These are phyloP conservation scores for Puccinia horiana DNA, from an alignment of 1,284 basidiomycete species.

Conservation along the genomic window DNA sequence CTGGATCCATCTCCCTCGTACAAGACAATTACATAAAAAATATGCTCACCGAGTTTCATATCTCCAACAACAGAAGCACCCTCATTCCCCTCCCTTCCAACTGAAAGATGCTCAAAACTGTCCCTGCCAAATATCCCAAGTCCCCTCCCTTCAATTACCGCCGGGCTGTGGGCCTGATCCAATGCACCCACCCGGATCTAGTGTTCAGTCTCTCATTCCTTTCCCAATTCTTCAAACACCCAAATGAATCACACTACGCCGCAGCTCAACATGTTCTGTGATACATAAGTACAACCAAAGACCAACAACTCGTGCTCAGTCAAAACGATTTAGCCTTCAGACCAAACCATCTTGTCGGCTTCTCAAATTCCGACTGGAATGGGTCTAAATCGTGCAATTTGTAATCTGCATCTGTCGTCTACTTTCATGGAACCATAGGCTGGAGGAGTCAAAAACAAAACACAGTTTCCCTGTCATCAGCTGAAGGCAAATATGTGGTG, in stretches of 20 bases:
- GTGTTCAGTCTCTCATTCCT: background rate
- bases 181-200: background rate
- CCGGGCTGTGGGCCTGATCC: background rate
- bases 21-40: slow-evolving; percentile 4
- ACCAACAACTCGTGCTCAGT: too few relatives aligned
- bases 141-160: background rate
- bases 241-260: background rate
- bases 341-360: too few relatives aligned
- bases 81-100: background rate
- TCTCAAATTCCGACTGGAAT: too few relatives aligned
- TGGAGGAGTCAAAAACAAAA: too few relatives aligned
- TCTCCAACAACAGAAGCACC: background rate
- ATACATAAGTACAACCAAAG: too few relatives aligned
- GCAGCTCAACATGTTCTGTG: background rate
- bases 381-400: too few relatives aligned
- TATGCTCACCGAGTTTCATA: slow-evolving; percentile 1
- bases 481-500: too few relatives aligned
- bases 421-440: too few relatives aligned
- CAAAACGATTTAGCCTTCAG: too few relatives aligned
- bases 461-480: too few relatives aligned
- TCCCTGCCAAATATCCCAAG: background rate
- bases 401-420: too few relatives aligned
- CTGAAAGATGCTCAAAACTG: background rate
- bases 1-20: background rate
- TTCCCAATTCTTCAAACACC: slow-evolving; percentile 2